phyloP scores from a whole-genome alignment of 2,329 filamentous ascomycete genomes.

The Beauveria asiatica region DNA sequence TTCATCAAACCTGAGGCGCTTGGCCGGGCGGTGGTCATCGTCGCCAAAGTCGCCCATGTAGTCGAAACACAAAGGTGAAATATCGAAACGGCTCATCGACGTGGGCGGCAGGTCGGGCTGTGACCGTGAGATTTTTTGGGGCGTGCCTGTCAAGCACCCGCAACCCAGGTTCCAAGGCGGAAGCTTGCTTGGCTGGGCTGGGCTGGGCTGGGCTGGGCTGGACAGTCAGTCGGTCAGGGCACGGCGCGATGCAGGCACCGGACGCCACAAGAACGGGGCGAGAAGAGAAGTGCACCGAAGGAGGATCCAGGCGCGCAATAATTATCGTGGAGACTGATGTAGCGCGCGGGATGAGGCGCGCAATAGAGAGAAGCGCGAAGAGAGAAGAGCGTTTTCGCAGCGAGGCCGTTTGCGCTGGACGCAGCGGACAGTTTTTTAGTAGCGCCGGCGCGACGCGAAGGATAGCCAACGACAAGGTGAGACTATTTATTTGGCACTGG shows the following conservation, averaged over 20 bases:
- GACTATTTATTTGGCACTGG: not conserved
- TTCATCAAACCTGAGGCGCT: constrained; percentile 16
- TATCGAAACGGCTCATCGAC: not conserved
- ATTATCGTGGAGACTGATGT: not conserved
- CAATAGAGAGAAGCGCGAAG: not conserved
- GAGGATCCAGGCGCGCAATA: not conserved
- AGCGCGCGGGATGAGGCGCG: not conserved
- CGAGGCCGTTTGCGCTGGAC: not conserved
- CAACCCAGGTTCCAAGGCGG: not conserved
- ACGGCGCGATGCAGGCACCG: not conserved
- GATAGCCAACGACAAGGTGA: not conserved
- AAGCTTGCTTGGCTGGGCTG: not conserved
- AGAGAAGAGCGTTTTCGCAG: constrained; percentile 4
- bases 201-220: too few relatives aligned
- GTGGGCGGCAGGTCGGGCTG: not conserved
- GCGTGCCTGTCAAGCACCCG: not conserved
- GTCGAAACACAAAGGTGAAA: not conserved
- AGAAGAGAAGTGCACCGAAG: not conserved
- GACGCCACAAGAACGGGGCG: not conserved
- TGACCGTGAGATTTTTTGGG: not conserved
- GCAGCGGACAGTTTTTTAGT: not conserved
- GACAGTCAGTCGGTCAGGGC: not conserved
- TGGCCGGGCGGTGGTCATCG: constrained; percentile 3
- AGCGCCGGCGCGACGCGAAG: constrained; percentile 1
- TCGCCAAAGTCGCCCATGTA: constrained; percentile 5